Conservation (phyloP, 208 protist species). For the Leishmania martiniquensis region DNA sequence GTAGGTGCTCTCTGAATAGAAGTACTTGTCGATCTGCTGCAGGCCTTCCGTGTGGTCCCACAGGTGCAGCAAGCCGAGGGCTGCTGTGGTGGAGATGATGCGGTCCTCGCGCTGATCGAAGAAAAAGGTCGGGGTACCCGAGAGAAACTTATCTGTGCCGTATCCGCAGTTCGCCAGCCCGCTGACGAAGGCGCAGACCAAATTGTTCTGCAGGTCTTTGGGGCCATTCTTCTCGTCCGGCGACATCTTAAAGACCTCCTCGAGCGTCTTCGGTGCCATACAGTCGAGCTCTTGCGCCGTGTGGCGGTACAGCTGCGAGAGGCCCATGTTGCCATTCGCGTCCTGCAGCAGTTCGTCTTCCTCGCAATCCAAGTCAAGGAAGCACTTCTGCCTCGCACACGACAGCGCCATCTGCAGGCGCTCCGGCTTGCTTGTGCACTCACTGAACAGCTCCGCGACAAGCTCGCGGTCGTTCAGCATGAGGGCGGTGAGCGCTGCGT, state of each 20-base stretch:
- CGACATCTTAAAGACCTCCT: conserved; percentile 98
- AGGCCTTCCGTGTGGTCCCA: conserved; percentile 98
- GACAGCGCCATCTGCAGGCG: conserved; percentile 95
- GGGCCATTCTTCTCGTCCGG: conserved; percentile 35
- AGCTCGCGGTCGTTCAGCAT: conserved; percentile 82
- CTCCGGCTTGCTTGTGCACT: conserved; percentile 62
- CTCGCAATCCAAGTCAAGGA: conserved; percentile 86
- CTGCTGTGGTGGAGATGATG: conserved; percentile 96
- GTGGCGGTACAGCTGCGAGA: conserved; percentile 95
- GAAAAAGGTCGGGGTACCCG: conserved; percentile 85
- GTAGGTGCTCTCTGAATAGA: conserved; percentile 95
- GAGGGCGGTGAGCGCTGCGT: conserved; percentile 92
- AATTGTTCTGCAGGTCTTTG: conserved; percentile 92
- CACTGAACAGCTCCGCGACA: conserved; percentile 81
- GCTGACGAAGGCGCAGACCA: conserved; percentile 98
- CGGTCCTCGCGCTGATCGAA: conserved; percentile 98
- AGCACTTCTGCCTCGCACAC: conserved; percentile 90
- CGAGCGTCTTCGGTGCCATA: conserved; percentile 96
- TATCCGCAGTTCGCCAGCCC: conserved; percentile 96
- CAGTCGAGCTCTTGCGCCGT: conserved; percentile 96
- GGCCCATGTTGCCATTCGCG: conserved; percentile 95
- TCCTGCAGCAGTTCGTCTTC: conserved; percentile 90
- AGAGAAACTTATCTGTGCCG: conserved; percentile 98
- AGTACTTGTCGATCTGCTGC: conserved; percentile 96
- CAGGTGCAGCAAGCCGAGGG: conserved; percentile 96